Base-by-base conservation (phyloP, 2,329 filamentous ascomycete species). In the Nemania sp. region DNA sequence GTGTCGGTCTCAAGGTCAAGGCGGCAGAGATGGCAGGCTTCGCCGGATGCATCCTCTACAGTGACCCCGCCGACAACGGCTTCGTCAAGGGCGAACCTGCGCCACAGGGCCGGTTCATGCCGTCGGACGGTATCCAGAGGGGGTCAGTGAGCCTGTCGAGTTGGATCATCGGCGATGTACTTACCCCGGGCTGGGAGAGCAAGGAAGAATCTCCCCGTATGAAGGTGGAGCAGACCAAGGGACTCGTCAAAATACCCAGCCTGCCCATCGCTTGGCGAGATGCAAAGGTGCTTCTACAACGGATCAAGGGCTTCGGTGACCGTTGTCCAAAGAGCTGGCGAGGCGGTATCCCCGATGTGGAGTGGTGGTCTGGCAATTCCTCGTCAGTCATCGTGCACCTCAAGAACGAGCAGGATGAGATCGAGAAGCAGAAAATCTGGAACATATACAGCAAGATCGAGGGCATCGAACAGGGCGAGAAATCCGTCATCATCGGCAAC, bases 221-320 rank as follows among this genome's bases (percentile, higher is more conserved):
- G 69, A 81, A 85, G 51, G 84, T 87, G 18, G 85, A 89, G 20
- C 84, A 94, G 51, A 90, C 89, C 47, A 78, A 84, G 1, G 93
- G 87, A 0, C 80, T 99, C 13, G 85, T 88, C 21, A 85, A 89
- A 53, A 98, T 98, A 46, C 95, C 95, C 0, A 97, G 92, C 74
- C 78, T 99, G 49, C 95, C 95, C 1, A 80, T 99, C 18, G 85
- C 94, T 5, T 97, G 92, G 92, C 85, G 90, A 65, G 92, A 98
- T 75, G 94, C 95, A 0, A 87, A 95, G 72, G 82, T 86, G 20
- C 79, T 99, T 12, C 80, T 99, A 13, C 83, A 91, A 69, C 83
- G 87, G 1, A 81, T 99, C 13, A 81, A 91, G 68, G 91, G 91
- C 0, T 83, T 89, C 65, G 95, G 95, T 21, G 77, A 88, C 48